Percentiles rank a stretch among this genome's conserved stretches.
These are phyloP conservation scores for Trametes hirsuta DNA, from an alignment of 1,284 basidiomycete species.

Conservation along the genomic window DNA sequence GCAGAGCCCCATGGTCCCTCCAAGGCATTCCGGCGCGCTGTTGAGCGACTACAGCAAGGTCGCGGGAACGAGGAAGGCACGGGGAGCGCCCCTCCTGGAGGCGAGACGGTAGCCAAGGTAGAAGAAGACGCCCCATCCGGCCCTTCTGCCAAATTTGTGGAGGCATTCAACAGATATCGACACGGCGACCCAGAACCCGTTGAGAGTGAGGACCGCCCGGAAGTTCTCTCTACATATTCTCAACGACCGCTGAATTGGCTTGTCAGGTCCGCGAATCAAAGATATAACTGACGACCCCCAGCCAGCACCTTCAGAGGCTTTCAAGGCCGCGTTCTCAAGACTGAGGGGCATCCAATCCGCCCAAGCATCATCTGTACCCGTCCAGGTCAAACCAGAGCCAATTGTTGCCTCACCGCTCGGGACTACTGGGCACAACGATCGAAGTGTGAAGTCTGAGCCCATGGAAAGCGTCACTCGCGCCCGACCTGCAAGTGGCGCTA, in stretches of 20 bases:
- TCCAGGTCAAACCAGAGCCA: too few relatives aligned
- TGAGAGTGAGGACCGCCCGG: not conserved
- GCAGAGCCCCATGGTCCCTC: conserved; percentile 10
- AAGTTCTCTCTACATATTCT: too few relatives aligned
- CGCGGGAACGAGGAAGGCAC: not conserved
- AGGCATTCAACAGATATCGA: not conserved
- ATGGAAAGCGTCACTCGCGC: not conserved
- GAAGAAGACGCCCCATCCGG: not conserved
- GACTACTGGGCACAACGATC: not conserved
- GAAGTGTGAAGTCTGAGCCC: not conserved
- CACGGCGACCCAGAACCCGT: too few relatives aligned
- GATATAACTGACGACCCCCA: not conserved
- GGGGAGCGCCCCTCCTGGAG: not conserved
- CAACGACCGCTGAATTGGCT: not conserved
- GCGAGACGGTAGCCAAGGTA: not conserved
- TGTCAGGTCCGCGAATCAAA: not conserved
- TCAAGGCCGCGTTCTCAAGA: conserved; percentile 1
- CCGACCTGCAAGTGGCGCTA: not conserved
- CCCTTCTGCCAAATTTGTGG: conserved; percentile 5
- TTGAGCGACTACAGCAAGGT: conserved; percentile 9
- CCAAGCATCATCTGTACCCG: too few relatives aligned
- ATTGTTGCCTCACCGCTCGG: too few relatives aligned
- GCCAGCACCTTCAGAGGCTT: not conserved
- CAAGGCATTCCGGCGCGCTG: conserved; percentile 10
- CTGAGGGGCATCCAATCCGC: not conserved